These are phyloP conservation scores for Coemansia sp. DNA, from an alignment of 192 early-diverging fungal species.

Conservation along the genomic window DNA sequence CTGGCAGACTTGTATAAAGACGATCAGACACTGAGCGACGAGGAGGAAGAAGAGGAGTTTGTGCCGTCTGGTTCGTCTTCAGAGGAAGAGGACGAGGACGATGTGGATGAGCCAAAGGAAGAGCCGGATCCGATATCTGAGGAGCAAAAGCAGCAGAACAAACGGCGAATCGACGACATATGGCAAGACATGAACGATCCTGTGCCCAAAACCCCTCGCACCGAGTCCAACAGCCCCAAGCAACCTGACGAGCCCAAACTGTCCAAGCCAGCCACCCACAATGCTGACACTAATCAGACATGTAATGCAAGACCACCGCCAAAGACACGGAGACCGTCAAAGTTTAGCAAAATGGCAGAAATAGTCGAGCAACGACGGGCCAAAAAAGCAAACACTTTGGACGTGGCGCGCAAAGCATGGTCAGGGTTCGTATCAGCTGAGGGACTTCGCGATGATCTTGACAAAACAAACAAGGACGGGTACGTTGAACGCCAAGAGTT, in stretches of 20 bases:
- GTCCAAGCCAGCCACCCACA: background rate
- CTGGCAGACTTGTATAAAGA: constrained; percentile 47
- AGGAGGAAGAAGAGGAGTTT: constrained; percentile 38
- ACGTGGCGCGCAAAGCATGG: constrained; percentile 46
- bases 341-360: constrained; percentile 49
- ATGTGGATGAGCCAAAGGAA: background rate
- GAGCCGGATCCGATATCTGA: background rate
- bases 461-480: constrained; percentile 54
- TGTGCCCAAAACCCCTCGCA: constrained; percentile 13
- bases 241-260: background rate
- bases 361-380: constrained; percentile 41
- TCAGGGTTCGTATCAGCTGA: constrained; percentile 39
- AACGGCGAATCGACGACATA: constrained; percentile 42
- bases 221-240: constrained; percentile 1
- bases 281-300: too few species aligned
- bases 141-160: constrained; percentile 23
- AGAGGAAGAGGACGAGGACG: constrained; percentile 12
- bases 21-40: constrained; percentile 11
- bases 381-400: constrained; percentile 46
- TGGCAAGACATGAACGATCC: constrained; percentile 47
- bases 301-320: background rate
- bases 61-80: constrained; percentile 25
- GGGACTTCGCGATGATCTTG: constrained; percentile 51
- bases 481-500: constrained; percentile 53
- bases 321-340: constrained; percentile 21